Conservation (phyloP, 495 filamentous ascomycete genomes). For the Trichocladium uniseriatum region DNA sequence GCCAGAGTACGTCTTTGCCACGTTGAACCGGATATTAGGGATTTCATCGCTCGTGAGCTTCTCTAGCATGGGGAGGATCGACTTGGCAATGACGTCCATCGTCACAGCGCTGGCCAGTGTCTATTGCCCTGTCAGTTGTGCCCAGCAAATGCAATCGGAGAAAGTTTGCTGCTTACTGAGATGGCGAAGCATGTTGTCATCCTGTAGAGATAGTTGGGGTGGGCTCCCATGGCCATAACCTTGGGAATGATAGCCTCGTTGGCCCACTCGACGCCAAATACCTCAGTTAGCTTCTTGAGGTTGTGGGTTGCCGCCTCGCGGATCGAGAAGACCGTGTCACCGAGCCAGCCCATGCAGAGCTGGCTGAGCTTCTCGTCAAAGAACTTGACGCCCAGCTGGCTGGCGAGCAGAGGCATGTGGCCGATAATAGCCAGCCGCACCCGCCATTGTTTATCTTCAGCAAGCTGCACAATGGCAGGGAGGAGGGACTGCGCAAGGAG, state of each 20-base stretch:
- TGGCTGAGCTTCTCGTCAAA: constrained; percentile 94
- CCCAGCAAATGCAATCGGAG: neutral
- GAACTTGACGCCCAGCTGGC: constrained; percentile 92
- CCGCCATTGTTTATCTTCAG: constrained; percentile 99
- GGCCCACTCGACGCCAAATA: constrained; percentile 98
- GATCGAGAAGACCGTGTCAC: constrained; percentile 97
- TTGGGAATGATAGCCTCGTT: constrained; percentile 94
- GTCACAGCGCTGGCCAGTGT: constrained; percentile 89
- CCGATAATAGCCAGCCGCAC: constrained; percentile 97
- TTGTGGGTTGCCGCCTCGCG: constrained; percentile 95
- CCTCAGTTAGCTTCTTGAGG: constrained; percentile 94
- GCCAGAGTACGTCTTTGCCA: constrained; percentile 90
- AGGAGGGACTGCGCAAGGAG: constrained; percentile 92
- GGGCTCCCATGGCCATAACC: constrained; percentile 94
- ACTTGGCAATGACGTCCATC: constrained; percentile 81
- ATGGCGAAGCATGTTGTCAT: constrained; percentile 99
- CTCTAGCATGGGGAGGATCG: constrained; percentile 91
- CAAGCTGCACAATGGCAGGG: constrained; percentile 94
- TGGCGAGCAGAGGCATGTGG: constrained; percentile 94
- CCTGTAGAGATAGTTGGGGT: constrained; percentile 96
- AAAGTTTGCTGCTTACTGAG: constrained; percentile 54
- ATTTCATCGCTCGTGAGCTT: constrained; percentile 88
- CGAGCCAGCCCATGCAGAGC: constrained; percentile 98
- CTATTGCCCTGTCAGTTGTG: constrained; percentile 42
- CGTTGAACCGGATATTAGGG: constrained; percentile 98